Percentiles rank a stretch among this genome's conserved stretches.
phyloP scores from a whole-genome alignment of 2,329 filamentous ascomycete species.

The Fusarium hainanense region DNA sequence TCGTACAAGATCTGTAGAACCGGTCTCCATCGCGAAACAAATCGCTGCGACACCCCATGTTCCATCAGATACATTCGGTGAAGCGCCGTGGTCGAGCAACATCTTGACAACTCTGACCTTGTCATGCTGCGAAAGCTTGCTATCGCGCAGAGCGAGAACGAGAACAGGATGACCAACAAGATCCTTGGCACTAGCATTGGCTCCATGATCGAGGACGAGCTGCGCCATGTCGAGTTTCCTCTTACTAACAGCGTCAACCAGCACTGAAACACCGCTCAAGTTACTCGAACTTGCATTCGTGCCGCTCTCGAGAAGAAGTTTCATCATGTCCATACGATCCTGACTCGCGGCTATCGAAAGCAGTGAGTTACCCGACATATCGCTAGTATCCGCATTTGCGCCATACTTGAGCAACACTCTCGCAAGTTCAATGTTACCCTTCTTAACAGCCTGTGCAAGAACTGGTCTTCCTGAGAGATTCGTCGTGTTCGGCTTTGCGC shows the following conservation, averaged over 20 bases:
- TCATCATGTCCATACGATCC: conserved; percentile 47
- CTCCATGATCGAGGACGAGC: conserved; percentile 50
- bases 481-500: conserved; percentile 46
- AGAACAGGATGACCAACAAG: conserved; percentile 49
- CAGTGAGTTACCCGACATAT: conserved; percentile 48
- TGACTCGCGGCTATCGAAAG: conserved; percentile 47
- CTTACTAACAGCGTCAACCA: conserved; percentile 50
- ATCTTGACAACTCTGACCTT: conserved; percentile 45
- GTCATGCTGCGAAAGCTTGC: conserved; percentile 39
- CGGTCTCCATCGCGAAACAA: conserved; percentile 43
- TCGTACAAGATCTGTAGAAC: conserved; percentile 40
- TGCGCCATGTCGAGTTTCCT: conserved; percentile 48
- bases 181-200: conserved; percentile 49
- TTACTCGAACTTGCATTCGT: conserved; percentile 48
- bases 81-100: conserved; percentile 51
- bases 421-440: conserved; percentile 44
- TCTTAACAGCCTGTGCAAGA: conserved; percentile 46
- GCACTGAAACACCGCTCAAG: conserved; percentile 48
- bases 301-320: conserved; percentile 51
- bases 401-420: conserved; percentile 50
- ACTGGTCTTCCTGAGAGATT: conserved; percentile 44
- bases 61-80: conserved; percentile 45
- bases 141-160: conserved; percentile 47
- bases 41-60: conserved; percentile 39
- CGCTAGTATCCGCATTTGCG: conserved; percentile 49